Evolutionary conservation across 768 basidiomycete species (phyloP), one percentile per base, ranked within the genome.

Genomic region (Lactarius tabidus): DNA sequence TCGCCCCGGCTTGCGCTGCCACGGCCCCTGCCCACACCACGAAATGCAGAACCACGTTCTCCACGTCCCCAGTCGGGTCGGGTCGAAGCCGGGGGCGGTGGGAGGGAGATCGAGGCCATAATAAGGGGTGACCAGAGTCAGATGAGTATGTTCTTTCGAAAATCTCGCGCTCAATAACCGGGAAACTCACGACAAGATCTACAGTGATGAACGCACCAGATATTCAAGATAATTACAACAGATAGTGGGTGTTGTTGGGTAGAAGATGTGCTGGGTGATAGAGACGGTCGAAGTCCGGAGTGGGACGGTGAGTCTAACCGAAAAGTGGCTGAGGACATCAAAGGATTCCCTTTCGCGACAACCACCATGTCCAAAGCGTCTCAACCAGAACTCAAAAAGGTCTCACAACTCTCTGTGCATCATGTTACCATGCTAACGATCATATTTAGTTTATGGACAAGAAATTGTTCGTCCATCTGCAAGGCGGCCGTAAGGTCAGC

Each of bases 361-460:
- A 53, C 57, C 64, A 76, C 45, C 48, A 92, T 95, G 93, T 93
- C 93, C 48, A 93, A 94, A 81, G 91, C 93, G 71, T 93, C 94
- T 53, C 93, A 97, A 77, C 96, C 96, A 66, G 96, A 98, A 76
- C 84, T 98, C 66, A 98, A 97, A 84, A 98, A 96, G 88, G 96
- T 95, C n/a, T n/a, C 69, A n/a, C 57, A 64, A 31, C 14, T 26
- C 52, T 71, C 51, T 61, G 9, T 45, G 39, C 58, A 39, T 29
- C 29, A 52, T 28, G 48, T 14, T 20, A 17, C 2, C 8, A n/a
- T 20, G 28, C 35, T 43, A 23, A 28, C 36, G 31, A 39, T 54
- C 58, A 41, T 51, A 38, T 45, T 51, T 54, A 98, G 92, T 99
- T 97, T 75, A 98, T 99, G 95, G 97, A 99, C 84, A 96, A 98